These are phyloP conservation scores for Ramichloridium luteum DNA, from an alignment of 2,329 filamentous ascomycete species.

Conservation along the genomic window DNA sequence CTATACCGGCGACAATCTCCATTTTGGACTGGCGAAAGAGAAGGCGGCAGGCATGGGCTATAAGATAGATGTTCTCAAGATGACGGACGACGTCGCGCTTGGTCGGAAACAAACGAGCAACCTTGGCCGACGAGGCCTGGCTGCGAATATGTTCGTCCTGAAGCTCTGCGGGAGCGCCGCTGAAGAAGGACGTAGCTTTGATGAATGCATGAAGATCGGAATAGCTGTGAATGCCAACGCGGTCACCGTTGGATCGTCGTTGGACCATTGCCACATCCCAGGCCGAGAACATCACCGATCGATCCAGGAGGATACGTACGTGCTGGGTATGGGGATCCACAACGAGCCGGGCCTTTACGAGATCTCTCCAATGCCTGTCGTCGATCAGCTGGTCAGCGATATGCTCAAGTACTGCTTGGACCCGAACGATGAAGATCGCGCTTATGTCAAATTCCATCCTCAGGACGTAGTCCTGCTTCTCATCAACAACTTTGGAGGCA, in stretches of 20 bases:
- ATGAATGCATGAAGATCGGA: slow-evolving; percentile 34
- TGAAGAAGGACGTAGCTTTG: slow-evolving; percentile 33
- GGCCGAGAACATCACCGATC: slow-evolving; percentile 38
- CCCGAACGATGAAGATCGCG: slow-evolving; percentile 35
- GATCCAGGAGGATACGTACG: slow-evolving; percentile 23
- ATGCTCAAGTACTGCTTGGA: slow-evolving; percentile 39
- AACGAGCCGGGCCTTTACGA: slow-evolving; percentile 38
- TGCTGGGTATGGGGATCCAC: slow-evolving; percentile 37
- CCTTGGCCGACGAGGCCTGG: slow-evolving; percentile 38
- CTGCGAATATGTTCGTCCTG: slow-evolving; percentile 37
- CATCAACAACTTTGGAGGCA: slow-evolving; percentile 39
- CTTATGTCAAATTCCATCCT: slow-evolving; percentile 36
- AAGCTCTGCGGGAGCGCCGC: slow-evolving; percentile 37
- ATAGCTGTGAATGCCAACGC: slow-evolving; percentile 33
- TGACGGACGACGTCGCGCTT: slow-evolving; percentile 38
- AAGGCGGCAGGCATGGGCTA: slow-evolving; percentile 34
- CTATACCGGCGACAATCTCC: slow-evolving; percentile 39
- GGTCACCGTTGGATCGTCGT: slow-evolving; percentile 39
- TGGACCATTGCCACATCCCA: slow-evolving; percentile 43
- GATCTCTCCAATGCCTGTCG: slow-evolving; percentile 36
- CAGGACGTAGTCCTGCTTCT: slow-evolving; percentile 35
- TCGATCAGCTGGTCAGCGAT: slow-evolving; percentile 36
- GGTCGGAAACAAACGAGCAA: slow-evolving; percentile 38
- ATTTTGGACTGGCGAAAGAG: slow-evolving; percentile 38
- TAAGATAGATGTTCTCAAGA: slow-evolving; percentile 35